Evolutionary conservation across 352 stramenopile species (phyloP).

Genomic region (Pythium phragmiticola): DNA sequence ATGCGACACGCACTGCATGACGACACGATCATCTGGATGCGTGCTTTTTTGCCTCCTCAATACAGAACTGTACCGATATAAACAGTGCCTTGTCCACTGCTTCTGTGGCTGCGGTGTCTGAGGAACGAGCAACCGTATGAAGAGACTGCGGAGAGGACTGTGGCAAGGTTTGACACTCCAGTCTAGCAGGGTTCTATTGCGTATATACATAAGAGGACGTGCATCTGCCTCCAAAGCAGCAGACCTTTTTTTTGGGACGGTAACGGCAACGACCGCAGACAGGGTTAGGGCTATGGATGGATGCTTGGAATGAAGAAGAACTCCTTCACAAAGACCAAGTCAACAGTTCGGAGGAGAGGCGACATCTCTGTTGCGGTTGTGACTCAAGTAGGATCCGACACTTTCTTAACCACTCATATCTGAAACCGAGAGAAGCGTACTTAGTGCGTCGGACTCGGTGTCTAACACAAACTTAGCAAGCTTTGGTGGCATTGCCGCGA

Average conservation of each 20-base stretch:
- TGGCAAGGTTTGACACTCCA: too few relatives aligned
- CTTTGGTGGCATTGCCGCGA: neutral
- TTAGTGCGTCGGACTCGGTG: constrained; percentile 1
- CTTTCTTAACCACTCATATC: neutral
- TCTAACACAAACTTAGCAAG: constrained; percentile 19
- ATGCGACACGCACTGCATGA: constrained; percentile 5
- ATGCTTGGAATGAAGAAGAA: constrained; percentile 28
- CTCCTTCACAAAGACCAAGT: constrained; percentile 23
- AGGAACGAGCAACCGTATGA: too few relatives aligned
- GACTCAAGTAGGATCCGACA: constrained; percentile 33
- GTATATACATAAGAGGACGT: too few relatives aligned
- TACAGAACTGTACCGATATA: too few relatives aligned
- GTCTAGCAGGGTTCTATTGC: too few relatives aligned
- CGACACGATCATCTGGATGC: neutral
- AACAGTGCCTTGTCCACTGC: too few relatives aligned
- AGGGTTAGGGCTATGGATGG: constrained; percentile 20
- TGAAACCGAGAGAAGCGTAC: constrained; percentile 5
- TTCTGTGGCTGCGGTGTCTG: too few relatives aligned
- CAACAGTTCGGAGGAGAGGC: constrained; percentile 1
- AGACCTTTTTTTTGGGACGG: constrained; percentile 1
- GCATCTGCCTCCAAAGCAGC: neutral
- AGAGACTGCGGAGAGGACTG: too few relatives aligned
- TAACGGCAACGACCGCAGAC: constrained; percentile 5
- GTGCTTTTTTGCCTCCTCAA: too few relatives aligned
- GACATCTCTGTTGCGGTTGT: constrained; percentile 31